A percentile compares a stretch with the other conserved stretches of the same genome.
Conservation (phyloP, 2,329 filamentous ascomycete genomes). For the Metarhizium album region DNA sequence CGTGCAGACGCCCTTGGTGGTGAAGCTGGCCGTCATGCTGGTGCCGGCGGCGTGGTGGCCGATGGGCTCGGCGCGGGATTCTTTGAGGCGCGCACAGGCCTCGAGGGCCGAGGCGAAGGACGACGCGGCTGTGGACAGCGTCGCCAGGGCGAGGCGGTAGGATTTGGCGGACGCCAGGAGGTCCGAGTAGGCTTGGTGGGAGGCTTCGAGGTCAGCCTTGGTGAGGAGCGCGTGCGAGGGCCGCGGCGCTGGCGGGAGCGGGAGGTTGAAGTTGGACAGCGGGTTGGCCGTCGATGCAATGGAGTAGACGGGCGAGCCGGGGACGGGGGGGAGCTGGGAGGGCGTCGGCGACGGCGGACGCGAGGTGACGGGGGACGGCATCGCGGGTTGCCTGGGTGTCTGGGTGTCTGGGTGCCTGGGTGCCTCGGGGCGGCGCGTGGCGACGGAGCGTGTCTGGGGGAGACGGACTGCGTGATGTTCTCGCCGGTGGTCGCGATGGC, state of each 20-base stretch:
- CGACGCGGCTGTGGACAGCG: constrained; percentile 50
- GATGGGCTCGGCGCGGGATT: constrained; percentile 50
- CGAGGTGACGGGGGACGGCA: constrained; percentile 22
- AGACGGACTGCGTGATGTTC: no score
- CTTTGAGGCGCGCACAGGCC: constrained; percentile 56
- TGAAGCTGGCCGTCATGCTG: constrained; percentile 37
- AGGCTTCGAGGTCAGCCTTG: constrained; percentile 51
- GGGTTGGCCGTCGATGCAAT: constrained; percentile 52
- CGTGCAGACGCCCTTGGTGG: constrained; percentile 40
- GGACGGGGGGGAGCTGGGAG: constrained; percentile 49
- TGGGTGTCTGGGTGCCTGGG: no score
- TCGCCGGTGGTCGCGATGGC: no score
- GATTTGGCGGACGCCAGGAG: constrained; percentile 51
- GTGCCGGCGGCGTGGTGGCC: constrained; percentile 24
- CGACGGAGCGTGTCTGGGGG: no score
- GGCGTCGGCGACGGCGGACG: constrained; percentile 38
- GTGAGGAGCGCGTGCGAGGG: constrained; percentile 49
- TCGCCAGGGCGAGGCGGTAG: constrained; percentile 51
- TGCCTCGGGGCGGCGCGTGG: constrained; percentile 5
- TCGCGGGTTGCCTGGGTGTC: constrained; percentile 11
- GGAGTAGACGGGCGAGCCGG: constrained; percentile 52
- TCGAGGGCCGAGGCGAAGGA: constrained; percentile 55
- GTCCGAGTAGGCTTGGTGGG: constrained; percentile 51
- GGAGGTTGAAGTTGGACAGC: constrained; percentile 47
- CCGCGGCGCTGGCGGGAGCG: constrained; percentile 48